Evolutionary conservation across 179 eudicot genomes (phyloP).

Genomic region (Patellifolia procumbens): DNA sequence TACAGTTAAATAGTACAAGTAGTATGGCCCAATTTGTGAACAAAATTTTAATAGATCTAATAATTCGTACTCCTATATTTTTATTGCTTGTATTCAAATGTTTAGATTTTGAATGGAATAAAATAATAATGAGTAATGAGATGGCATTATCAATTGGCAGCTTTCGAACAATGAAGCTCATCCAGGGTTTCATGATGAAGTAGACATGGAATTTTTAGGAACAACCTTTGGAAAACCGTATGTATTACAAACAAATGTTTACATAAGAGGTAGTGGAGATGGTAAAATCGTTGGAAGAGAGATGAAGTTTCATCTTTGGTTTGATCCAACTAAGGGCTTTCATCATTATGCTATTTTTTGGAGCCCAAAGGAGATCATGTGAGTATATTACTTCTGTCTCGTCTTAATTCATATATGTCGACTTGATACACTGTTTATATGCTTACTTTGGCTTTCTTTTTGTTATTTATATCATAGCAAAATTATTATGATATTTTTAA

Average conservation of each 20-base stretch:
- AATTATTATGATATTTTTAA: too few species aligned
- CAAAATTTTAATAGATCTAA: too few species aligned
- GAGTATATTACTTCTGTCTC: slow-evolving; percentile 22
- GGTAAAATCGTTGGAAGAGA: slow-evolving; percentile 71
- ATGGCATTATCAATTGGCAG: slow-evolving; percentile 29
- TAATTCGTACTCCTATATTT: too few species aligned
- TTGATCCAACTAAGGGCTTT: slow-evolving; percentile 74
- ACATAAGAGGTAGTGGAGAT: slow-evolving; percentile 84
- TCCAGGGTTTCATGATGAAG: slow-evolving; percentile 82
- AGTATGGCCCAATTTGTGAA: neutral
- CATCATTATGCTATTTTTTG: slow-evolving; percentile 79
- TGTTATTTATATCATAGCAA: too few species aligned
- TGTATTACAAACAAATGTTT: slow-evolving; percentile 74
- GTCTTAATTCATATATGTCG: neutral
- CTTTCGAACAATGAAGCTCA: slow-evolving; percentile 68
- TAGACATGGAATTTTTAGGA: slow-evolving; percentile 82
- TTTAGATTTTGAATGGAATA: neutral
- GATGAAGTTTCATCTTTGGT: slow-evolving; percentile 82
- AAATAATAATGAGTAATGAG: neutral
- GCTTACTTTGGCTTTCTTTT: neutral
- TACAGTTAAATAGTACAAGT: neutral
- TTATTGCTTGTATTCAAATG: too few species aligned
- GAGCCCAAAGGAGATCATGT: slow-evolving; percentile 77
- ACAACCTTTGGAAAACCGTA: slow-evolving; percentile 69
- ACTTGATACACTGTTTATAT: neutral